Conservation (phyloP, 2,329 filamentous ascomycete species). For the Madurella fahalii region DNA sequence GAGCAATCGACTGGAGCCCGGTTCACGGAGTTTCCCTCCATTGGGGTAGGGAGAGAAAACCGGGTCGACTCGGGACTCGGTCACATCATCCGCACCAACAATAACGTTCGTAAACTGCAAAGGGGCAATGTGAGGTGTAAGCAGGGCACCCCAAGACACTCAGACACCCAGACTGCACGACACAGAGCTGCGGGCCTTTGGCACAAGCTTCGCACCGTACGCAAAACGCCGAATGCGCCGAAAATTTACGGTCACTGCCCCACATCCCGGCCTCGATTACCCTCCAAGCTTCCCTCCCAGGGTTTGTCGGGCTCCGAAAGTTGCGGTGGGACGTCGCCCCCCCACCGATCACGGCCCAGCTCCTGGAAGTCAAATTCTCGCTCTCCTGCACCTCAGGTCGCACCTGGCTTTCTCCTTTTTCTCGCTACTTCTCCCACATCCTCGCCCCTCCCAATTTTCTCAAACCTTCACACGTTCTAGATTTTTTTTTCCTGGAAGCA, state of each 20-base stretch:
- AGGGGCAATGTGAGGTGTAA: neutral
- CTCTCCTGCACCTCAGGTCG: slow-evolving; percentile 11
- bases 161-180: neutral
- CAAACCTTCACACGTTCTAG: slow-evolving; percentile 6
- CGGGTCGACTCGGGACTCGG: slow-evolving; percentile 13
- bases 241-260: no score
- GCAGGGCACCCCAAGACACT: slow-evolving; percentile 4
- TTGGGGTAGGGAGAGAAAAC: slow-evolving; percentile 11
- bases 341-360: slow-evolving; percentile 22
- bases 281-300: neutral
- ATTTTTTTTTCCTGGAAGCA: slow-evolving; percentile 8
- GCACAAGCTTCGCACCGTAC: no score
- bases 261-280: neutral
- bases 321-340: slow-evolving; percentile 10
- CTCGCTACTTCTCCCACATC: slow-evolving; percentile 9
- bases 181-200: neutral
- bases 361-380: slow-evolving; percentile 15
- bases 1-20: slow-evolving; percentile 11
- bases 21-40: slow-evolving; percentile 11
- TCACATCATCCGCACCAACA: slow-evolving; percentile 21
- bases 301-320: slow-evolving; percentile 20
- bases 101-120: slow-evolving; percentile 14
- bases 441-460: slow-evolving; percentile 7
- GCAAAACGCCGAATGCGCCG: no score
- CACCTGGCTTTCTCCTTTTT: slow-evolving; percentile 6